These are phyloP conservation scores for Oryza coarctata DNA, from an alignment of 176 grass and related monocot genomes.

Conservation along the genomic window DNA sequence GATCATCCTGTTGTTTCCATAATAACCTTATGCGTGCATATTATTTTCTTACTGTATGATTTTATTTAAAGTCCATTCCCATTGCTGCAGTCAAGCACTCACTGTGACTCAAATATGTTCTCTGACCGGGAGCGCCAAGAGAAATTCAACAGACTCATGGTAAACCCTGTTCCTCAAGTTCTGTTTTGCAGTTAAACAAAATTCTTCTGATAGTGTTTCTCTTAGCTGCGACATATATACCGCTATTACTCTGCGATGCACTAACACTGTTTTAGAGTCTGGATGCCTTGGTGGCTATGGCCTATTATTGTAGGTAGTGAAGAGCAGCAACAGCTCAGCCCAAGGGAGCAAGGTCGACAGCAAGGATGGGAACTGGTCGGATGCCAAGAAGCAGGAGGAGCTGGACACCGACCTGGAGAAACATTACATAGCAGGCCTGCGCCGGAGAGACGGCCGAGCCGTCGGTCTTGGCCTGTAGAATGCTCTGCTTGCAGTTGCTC, in stretches of 20 bases:
- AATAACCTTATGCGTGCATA: conserved; percentile 1
- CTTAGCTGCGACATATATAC: conserved; percentile 10
- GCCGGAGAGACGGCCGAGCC: conserved; percentile 85
- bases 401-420: conserved; percentile 96
- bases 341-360: conserved; percentile 37
- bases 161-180: conserved; percentile 38
- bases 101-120: conserved; percentile 84
- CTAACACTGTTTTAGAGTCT: conserved; percentile 98
- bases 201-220: not conserved
- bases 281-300: conserved; percentile 96
- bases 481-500: not conserved
- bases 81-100: conserved; percentile 54
- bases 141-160: conserved; percentile 99
- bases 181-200: not conserved
- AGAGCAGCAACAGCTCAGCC: conserved; percentile 39
- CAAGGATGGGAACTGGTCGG: conserved; percentile 43
- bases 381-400: conserved; percentile 76
- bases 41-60: conserved; percentile 2
- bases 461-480: conserved; percentile 91
- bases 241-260: conserved; percentile 35
- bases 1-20: conserved; percentile 4
- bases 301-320: conserved; percentile 89
- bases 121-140: conserved; percentile 84
- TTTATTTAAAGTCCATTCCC: not conserved
- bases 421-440: conserved; percentile 87